Conservation (phyloP, 176 grass and related monocot genomes). For the Phoenix dactylifera region DNA sequence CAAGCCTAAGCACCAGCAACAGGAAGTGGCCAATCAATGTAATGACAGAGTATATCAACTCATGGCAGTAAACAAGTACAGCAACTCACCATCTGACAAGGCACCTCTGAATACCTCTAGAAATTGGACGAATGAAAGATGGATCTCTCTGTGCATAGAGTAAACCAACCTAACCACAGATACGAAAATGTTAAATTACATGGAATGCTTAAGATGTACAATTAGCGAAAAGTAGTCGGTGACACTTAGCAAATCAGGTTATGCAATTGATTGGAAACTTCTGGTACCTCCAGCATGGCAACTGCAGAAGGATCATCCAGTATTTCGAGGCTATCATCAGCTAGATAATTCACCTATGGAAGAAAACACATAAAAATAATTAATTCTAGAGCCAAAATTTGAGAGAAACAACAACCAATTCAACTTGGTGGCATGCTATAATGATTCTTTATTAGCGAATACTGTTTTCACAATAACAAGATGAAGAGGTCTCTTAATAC, state of each 20-base stretch:
- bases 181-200: no score
- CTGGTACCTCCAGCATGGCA: slow-evolving; percentile 72
- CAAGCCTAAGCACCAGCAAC: slow-evolving; percentile 50
- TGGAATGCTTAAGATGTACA: no score
- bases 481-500: no score
- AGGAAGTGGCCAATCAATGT: slow-evolving; percentile 9
- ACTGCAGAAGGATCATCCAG: slow-evolving; percentile 77
- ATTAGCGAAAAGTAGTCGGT: no score
- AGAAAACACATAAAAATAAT: slow-evolving; percentile 12
- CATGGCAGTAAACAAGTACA: slow-evolving; percentile 4
- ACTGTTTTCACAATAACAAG: no score
- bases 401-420: not conserved
- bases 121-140: slow-evolving; percentile 74
- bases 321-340: slow-evolving; percentile 86
- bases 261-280: not conserved
- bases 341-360: slow-evolving; percentile 79
- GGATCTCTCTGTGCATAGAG: slow-evolving; percentile 89
- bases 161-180: slow-evolving; percentile 58
- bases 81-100: slow-evolving; percentile 76
- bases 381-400: not conserved
- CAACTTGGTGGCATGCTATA: no score
- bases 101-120: slow-evolving; percentile 76
- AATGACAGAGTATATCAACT: slow-evolving; percentile 5
- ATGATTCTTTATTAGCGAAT: no score
- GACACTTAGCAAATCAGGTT: no score